Evolutionary conservation across 805 yeast species (phyloP), one percentile per base, ranked within the genome.

Genomic region (Lachancea thermotolerans): DNA sequence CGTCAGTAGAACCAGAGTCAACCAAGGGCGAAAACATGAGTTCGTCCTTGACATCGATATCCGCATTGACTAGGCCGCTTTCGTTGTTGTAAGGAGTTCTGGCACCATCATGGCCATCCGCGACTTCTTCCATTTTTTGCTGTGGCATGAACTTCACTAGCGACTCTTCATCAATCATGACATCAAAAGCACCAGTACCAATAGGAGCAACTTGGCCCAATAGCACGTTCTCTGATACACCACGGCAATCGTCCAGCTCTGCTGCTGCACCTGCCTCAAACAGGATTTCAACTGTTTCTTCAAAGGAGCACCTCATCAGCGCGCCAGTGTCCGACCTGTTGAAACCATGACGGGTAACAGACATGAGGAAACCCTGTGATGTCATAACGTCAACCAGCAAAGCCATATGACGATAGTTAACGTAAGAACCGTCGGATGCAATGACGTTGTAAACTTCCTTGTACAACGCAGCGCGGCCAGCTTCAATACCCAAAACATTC

Each of bases 371-470:
- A 60, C 99, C 99, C 62, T 96, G 83, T 34, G 95, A 86, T 2
- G 99, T 93, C 99, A 93, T 93, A 33, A 90, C 95, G 72, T 93
- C 99, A 48, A 93, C 98, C 58, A 93, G 75, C 58, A 93, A 73
- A 4, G 99, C 97, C 93, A 93, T 84, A 62, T 93, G 99, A 71
- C 99, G 83, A 71, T 93, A 93, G 69, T 93, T 93, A 50, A 93
- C 99, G 60, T 93, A 93, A 33, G 99, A 90, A 85, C 99, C 99
- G 77, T 93, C 99, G 60, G 95, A 93, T 3, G 98, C 96, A 77
- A 93, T 89, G 57, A 93, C 99, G 62, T 93, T 93, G 69, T 86
- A 80, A 59, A 93, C 89, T 72, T 93, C 99, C 65, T 82, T 85
- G 75, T 83, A 93, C 57, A 93, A 73, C 1, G 98, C 95, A 44